Evolutionary conservation across 352 stramenopile genomes (phyloP), one percentile per base, ranked within the genome.

Genomic region (Hyaloperonospora brassicae): DNA sequence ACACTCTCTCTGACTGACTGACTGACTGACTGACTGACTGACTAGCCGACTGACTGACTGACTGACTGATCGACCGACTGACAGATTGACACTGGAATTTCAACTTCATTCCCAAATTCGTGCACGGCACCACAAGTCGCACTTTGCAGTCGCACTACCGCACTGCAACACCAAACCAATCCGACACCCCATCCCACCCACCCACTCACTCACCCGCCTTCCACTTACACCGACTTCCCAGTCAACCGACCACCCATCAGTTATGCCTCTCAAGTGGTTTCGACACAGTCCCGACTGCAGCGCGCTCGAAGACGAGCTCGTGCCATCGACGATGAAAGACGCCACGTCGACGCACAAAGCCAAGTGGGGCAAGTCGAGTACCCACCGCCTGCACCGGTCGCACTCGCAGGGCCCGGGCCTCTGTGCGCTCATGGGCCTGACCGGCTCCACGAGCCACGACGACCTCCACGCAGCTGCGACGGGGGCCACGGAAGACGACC

Each of bases 201-300:
- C n/a, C n/a, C n/a, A n/a, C n/a, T n/a, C n/a, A n/a, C n/a, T n/a
- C n/a, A n/a, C n/a, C n/a, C n/a, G n/a, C n/a, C n/a, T n/a, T n/a
- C n/a, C n/a, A n/a, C n/a, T n/a, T n/a, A n/a, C n/a, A n/a, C n/a
- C n/a, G n/a, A n/a, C n/a, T n/a, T n/a, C n/a, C n/a, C n/a, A n/a
- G n/a, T n/a, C n/a, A 39, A 12, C 7, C 34, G 12, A 39, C 34
- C 7, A 39, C 7, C 34, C 34, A 12, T 12, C 38, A 24, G 38
- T 17, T 39, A 70, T 70, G 62, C 57, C 52, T 22, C 39, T 70
- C 13, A 62, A 66, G 22, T 70, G 62, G 62, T 63, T 70, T 38
- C 61, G 49, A 27, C 51, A 52, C 5, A 57, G 39, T 40, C 27
- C 3, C 27, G 47, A 52, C 2, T 57, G 45, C 46, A 59, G 59